phyloP scores from a whole-genome alignment of 371 early-diverging fungal species.

The Mortierella sp. region DNA sequence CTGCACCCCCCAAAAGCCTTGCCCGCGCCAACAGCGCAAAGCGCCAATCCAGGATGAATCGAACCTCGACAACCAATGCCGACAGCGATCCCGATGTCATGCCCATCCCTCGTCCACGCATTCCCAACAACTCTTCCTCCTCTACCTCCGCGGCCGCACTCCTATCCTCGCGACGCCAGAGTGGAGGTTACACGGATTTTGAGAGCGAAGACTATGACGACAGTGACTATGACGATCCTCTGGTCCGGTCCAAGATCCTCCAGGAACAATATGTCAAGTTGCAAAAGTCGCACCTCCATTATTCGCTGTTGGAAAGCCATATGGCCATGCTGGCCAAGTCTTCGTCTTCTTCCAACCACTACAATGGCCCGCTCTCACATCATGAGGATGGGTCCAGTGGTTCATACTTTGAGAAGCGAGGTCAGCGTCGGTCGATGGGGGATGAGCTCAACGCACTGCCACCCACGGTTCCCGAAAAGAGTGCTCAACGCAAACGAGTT shows the following conservation, averaged over 20 bases:
- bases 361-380: background rate
- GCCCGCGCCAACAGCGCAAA: conserved; percentile 40
- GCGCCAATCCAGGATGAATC: conserved; percentile 26
- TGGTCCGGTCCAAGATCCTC: conserved; percentile 20
- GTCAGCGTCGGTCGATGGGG: conserved; percentile 42
- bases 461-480: conserved; percentile 33
- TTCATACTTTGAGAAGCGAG: conserved; percentile 15
- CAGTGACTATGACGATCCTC: conserved; percentile 33
- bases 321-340: background rate
- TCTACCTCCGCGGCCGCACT: too few relatives aligned
- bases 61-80: conserved; percentile 14
- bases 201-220: conserved; percentile 51
- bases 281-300: conserved; percentile 31
- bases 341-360: background rate
- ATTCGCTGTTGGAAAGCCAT: conserved; percentile 10
- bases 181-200: conserved; percentile 31
- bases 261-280: conserved; percentile 41
- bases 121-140: too few relatives aligned
- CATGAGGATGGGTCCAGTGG: too few relatives aligned
- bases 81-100: too few relatives aligned
- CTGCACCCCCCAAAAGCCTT: conserved; percentile 44
- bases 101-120: too few relatives aligned
- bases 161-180: conserved; percentile 31
- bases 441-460: conserved; percentile 43
- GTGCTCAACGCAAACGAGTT: conserved; percentile 38